Evolutionary conservation across 805 yeast genomes (phyloP).

Genomic region (Brettanomyces sp.): DNA sequence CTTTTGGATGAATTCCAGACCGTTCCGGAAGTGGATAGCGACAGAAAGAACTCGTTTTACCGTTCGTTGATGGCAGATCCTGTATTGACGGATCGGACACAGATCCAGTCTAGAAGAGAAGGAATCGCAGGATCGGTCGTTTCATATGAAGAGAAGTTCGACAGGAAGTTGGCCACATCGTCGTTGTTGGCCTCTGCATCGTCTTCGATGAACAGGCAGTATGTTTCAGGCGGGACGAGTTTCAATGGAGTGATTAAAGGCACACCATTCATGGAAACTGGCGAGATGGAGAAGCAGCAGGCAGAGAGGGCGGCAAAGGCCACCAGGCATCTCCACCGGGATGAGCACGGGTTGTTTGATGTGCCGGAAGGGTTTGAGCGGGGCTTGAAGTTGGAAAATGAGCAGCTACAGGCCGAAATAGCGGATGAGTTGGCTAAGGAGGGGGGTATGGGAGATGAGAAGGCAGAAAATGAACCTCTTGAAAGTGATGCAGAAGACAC

Average conservation of each 20-base stretch:
- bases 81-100: slow-evolving; percentile 49
- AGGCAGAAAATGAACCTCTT: slow-evolving; percentile 5
- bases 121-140: slow-evolving; percentile 71
- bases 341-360: slow-evolving; percentile 68
- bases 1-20: slow-evolving; percentile 62
- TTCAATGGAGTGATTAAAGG: slow-evolving; percentile 63
- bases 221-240: slow-evolving; percentile 50
- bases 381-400: slow-evolving; percentile 37
- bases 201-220: slow-evolving; percentile 60
- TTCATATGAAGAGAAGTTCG: slow-evolving; percentile 54
- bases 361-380: slow-evolving; percentile 74
- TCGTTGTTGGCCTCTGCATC: slow-evolving; percentile 58
- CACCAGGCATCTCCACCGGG: slow-evolving; percentile 46
- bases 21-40: slow-evolving; percentile 29
- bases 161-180: slow-evolving; percentile 29
- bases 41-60: slow-evolving; percentile 25
- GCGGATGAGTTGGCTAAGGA: slow-evolving; percentile 2
- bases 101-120: slow-evolving; percentile 55
- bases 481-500: slow-evolving; percentile 1
- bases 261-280: slow-evolving; percentile 93
- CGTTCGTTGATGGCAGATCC: slow-evolving; percentile 51
- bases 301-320: slow-evolving; percentile 21
- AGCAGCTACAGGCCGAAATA: slow-evolving; percentile 5
- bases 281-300: slow-evolving; percentile 23
- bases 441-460: slow-evolving; percentile 1